phyloP scores from a whole-genome alignment of 1,284 basidiomycete genomes.

The Cryptococcus depauperatus region DNA sequence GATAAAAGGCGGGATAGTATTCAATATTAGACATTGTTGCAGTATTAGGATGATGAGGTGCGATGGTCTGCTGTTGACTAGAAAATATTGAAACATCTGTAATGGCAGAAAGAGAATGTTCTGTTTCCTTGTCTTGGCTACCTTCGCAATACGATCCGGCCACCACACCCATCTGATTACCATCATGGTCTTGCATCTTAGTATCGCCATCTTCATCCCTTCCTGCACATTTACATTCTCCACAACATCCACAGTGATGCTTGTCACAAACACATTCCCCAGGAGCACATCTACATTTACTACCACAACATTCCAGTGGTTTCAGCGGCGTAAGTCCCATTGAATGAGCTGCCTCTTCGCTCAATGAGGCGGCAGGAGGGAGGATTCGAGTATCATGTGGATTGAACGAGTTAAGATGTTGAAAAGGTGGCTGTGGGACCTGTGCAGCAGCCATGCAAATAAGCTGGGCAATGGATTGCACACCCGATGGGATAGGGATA shows the following conservation, averaged over 20 bases:
- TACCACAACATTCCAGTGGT: conserved; percentile 45
- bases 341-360: conserved; percentile 31
- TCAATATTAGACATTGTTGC: too few relatives aligned
- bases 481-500: conserved; percentile 38
- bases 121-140: background rate
- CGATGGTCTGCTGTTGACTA: too few relatives aligned
- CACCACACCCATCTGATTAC: background rate
- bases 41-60: too few relatives aligned
- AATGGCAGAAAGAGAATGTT: too few relatives aligned
- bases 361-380: conserved; percentile 28
- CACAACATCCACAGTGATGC: conserved; percentile 45
- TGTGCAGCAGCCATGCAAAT: conserved; percentile 38
- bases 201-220: conserved; percentile 26
- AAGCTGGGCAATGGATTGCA: conserved; percentile 41
- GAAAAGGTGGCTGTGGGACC: conserved; percentile 27
- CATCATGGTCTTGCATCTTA: conserved; percentile 5
- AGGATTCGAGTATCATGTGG: conserved; percentile 36
- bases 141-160: conserved; percentile 8
- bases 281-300: conserved; percentile 41
- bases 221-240: conserved; percentile 39
- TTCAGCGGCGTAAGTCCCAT: conserved; percentile 40
- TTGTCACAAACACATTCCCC: conserved; percentile 42
- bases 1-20: too few relatives aligned
- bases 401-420: conserved; percentile 15
- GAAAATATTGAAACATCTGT: too few relatives aligned